Percentiles rank a stretch among this genome's conserved stretches.
phyloP scores from a whole-genome alignment of 176 grass and related monocot genomes.

The Tuctoria greenei region DNA sequence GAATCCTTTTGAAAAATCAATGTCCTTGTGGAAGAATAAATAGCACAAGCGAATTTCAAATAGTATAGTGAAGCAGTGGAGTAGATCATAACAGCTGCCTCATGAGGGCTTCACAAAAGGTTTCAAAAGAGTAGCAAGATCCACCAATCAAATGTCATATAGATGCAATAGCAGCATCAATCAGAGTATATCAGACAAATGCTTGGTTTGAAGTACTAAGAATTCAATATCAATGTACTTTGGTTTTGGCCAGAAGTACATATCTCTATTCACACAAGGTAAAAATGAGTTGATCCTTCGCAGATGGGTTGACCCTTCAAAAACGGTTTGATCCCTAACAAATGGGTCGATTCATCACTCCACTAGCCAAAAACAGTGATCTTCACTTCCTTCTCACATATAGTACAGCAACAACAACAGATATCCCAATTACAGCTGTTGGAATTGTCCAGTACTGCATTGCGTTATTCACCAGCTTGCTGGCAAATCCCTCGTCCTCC shows the following conservation, averaged over 20 bases:
- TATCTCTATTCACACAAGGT: conserved; percentile 19
- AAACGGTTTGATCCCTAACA: not conserved
- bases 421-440: conserved; percentile 50
- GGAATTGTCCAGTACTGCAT: conserved; percentile 53
- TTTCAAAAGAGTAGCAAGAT: not conserved
- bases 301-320: conserved; percentile 1
- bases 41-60: not conserved
- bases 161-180: conserved; percentile 27
- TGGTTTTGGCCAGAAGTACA: conserved; percentile 27
- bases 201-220: conserved; percentile 21
- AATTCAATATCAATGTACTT: conserved; percentile 10
- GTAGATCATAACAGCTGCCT: not conserved
- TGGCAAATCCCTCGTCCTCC: conserved; percentile 44
- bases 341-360: conserved; percentile 3
- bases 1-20: not conserved
- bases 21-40: not conserved
- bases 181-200: conserved; percentile 1
- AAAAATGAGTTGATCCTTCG: conserved; percentile 32
- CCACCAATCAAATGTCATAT: conserved; percentile 1
- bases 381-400: conserved; percentile 56
- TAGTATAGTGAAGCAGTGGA: not conserved
- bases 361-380: conserved; percentile 11
- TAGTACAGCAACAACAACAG: conserved; percentile 50
- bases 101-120: not conserved
- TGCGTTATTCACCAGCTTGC: conserved; percentile 33